Evolutionary conservation across 768 basidiomycete species (phyloP).

Genomic region (Psilocybe subaeruginosa): DNA sequence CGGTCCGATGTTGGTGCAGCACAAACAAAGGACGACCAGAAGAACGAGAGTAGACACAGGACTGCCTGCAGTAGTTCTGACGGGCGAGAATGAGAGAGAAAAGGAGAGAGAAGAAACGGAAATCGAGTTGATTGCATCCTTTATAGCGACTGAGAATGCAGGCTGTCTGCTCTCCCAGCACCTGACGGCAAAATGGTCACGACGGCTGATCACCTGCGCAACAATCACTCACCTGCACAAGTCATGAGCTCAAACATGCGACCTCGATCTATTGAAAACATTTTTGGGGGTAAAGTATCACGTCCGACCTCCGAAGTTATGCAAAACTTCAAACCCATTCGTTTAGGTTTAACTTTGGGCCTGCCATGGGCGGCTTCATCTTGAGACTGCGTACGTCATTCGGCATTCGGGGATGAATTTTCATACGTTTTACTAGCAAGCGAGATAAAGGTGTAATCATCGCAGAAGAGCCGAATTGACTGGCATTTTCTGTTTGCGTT

Average conservation of each 20-base stretch:
- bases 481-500: too few relatives aligned
- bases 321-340: not conserved
- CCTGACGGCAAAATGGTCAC: conserved; percentile 23
- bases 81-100: conserved; percentile 5
- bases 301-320: conserved; percentile 8
- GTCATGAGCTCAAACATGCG: conserved; percentile 25
- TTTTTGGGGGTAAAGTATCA: not conserved
- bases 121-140: conserved; percentile 12
- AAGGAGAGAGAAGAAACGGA: conserved; percentile 14
- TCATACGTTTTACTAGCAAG: too few relatives aligned
- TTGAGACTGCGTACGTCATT: not conserved
- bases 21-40: not conserved
- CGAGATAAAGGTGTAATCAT: too few relatives aligned
- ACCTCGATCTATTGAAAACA: conserved; percentile 8
- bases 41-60: not conserved
- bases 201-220: conserved; percentile 24
- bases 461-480: too few relatives aligned
- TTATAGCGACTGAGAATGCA: conserved; percentile 21
- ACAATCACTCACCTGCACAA: conserved; percentile 24
- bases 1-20: conserved; percentile 5
- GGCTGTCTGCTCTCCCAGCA: conserved; percentile 22
- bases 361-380: not conserved
- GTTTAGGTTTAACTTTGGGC: not conserved
- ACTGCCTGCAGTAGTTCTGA: conserved; percentile 6
- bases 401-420: too few relatives aligned